Conservation (phyloP, 2,329 filamentous ascomycete species). For the Pseudogymnoascus sp. region DNA sequence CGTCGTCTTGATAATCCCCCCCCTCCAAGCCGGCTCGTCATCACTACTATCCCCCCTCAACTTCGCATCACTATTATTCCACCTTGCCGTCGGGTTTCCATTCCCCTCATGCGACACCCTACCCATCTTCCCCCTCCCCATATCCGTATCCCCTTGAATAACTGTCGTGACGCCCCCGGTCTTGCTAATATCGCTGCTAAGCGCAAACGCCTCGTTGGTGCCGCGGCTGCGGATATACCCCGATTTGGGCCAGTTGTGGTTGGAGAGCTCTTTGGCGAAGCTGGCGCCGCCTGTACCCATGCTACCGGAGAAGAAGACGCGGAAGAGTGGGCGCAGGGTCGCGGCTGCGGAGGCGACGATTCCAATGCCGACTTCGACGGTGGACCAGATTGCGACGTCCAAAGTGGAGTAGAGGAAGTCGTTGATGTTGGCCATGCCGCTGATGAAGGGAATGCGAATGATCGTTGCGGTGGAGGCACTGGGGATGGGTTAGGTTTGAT, state of each 20-base stretch:
- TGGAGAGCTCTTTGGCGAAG: neutral
- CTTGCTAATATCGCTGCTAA: neutral
- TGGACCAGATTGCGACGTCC: slow-evolving; percentile 22
- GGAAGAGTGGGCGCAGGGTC: slow-evolving; percentile 23
- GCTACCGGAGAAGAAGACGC: slow-evolving; percentile 15
- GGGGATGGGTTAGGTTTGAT: neutral
- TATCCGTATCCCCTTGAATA: neutral
- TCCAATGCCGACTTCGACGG: slow-evolving; percentile 22
- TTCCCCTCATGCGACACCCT: neutral
- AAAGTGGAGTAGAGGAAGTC: slow-evolving; percentile 24
- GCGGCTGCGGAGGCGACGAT: slow-evolving; percentile 20
- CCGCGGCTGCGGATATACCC: neutral
- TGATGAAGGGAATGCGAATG: slow-evolving; percentile 24
- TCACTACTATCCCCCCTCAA: neutral
- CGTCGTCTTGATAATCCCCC: neutral
- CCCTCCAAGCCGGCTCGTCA: neutral
- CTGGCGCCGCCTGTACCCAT: no score
- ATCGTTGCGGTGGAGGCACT: slow-evolving; percentile 26
- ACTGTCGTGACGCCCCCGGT: neutral
- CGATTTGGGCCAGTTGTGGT: neutral
- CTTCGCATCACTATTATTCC: neutral
- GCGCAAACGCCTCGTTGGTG: neutral
- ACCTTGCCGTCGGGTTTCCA: neutral
- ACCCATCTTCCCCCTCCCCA: neutral
- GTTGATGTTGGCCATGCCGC: slow-evolving; percentile 13